Conservation (phyloP, 2,329 filamentous ascomycete genomes). For the Pseudonectria buxi region DNA sequence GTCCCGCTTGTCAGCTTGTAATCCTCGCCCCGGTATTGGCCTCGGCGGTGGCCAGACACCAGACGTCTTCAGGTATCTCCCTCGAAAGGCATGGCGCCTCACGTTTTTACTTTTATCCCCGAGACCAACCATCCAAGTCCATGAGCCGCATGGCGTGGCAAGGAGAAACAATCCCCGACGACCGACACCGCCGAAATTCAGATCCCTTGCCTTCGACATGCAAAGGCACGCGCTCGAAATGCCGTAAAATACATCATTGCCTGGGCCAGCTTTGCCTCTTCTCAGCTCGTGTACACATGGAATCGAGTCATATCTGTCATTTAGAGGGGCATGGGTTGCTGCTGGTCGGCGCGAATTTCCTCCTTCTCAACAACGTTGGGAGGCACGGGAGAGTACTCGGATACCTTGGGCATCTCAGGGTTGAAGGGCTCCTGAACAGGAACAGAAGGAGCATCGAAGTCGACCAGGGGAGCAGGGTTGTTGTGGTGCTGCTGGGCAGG, state of each 20-base stretch:
- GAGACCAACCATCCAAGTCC: conserved; percentile 18
- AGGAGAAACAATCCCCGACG: conserved; percentile 18
- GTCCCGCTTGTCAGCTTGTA: conserved; percentile 1
- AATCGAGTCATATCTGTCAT: conserved; percentile 15
- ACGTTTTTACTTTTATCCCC: conserved; percentile 16
- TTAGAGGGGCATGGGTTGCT: conserved; percentile 25
- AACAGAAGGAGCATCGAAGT: conserved; percentile 14
- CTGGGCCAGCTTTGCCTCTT: conserved; percentile 20
- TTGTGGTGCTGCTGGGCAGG: conserved; percentile 18
- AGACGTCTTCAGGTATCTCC: too few species aligned
- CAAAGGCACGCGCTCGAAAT: conserved; percentile 23
- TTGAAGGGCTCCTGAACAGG: conserved; percentile 18
- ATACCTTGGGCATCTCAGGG: conserved; percentile 21
- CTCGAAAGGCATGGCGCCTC: background rate
- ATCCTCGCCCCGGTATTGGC: conserved; percentile 1
- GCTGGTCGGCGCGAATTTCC: conserved; percentile 1
- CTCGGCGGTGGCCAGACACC: background rate
- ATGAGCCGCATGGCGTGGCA: conserved; percentile 20
- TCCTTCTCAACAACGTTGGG: background rate
- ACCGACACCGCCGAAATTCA: conserved; percentile 19
- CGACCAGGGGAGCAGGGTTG: conserved; percentile 11
- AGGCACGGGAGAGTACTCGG: conserved; percentile 14
- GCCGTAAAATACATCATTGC: conserved; percentile 21
- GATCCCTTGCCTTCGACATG: conserved; percentile 17
- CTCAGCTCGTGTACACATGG: conserved; percentile 22